Conservation (phyloP, 306 rosid species). For the Aeschynomene evenia region DNA sequence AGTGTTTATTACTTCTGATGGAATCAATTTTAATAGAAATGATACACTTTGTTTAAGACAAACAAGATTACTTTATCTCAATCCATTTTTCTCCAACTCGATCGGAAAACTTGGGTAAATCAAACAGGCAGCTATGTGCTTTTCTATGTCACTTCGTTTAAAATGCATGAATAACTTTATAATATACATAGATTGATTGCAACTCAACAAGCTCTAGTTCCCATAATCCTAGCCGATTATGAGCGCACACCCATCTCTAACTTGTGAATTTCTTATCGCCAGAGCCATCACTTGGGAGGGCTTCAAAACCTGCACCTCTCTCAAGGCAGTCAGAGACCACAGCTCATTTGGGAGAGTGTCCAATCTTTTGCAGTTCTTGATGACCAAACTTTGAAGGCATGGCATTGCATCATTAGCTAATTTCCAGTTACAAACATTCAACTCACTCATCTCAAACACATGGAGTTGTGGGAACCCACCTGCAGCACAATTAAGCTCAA, state of each 20-base stretch:
- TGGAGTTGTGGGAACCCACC: not conserved
- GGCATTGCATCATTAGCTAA: slow-evolving; percentile 21
- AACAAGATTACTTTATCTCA: too few species aligned
- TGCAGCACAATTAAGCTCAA: not conserved
- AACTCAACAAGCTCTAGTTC: not conserved
- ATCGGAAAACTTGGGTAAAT: too few species aligned
- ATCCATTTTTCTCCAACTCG: too few species aligned
- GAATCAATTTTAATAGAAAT: too few species aligned
- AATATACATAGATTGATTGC: not conserved
- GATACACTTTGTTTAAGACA: too few species aligned
- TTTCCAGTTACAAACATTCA: not conserved
- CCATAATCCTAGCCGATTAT: not conserved
- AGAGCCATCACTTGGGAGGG: not conserved
- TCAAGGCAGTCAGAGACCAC: slow-evolving; percentile 13
- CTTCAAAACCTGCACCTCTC: not conserved
- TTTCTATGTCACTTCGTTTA: too few species aligned
- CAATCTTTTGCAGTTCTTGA: accelerated
- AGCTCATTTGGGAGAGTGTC: slow-evolving; percentile 21
- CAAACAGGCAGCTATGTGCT: too few species aligned
- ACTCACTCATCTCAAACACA: not conserved
- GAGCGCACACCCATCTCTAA: slow-evolving; percentile 5
- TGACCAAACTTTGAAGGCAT: not conserved
- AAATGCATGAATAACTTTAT: not conserved
- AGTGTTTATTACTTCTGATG: too few species aligned
- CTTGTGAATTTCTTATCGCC: not conserved